Conservation (phyloP, 805 yeast species). For the Saccharomycopsis olivae region DNA sequence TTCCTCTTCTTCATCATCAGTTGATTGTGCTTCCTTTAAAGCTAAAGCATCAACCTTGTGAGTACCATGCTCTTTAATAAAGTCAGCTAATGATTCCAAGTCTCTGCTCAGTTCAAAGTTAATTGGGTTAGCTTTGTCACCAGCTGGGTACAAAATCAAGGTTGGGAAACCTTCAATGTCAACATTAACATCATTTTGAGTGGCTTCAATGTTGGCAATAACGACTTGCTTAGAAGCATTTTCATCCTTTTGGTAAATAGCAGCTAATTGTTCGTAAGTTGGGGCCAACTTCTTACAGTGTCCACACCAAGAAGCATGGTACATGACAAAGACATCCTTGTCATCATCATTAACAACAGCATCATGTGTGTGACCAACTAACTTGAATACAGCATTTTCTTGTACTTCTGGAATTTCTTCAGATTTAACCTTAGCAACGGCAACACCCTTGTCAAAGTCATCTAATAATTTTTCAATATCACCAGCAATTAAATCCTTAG, state of each 20-base stretch:
- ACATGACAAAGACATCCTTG: conserved; percentile 76
- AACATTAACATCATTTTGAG: conserved; percentile 78
- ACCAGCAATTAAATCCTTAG: conserved; percentile 35
- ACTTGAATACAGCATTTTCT: conserved; percentile 58
- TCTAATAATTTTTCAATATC: conserved; percentile 53
- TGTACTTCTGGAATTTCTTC: conserved; percentile 81
- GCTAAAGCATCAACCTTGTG: conserved; percentile 46
- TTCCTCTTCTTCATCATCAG: conserved; percentile 25
- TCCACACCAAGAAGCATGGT: conserved; percentile 97
- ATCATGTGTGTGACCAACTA: conserved; percentile 80
- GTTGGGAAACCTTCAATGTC: conserved; percentile 90
- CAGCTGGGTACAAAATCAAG: conserved; percentile 82
- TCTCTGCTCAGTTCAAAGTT: conserved; percentile 64
- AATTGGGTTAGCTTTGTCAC: conserved; percentile 55
- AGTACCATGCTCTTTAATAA: conserved; percentile 62
- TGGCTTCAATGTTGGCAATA: conserved; percentile 83
- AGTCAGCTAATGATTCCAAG: conserved; percentile 55
- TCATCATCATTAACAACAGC: conserved; percentile 43
- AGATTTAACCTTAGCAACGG: conserved; percentile 68
- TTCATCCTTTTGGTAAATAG: conserved; percentile 42
- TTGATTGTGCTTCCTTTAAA: conserved; percentile 25
- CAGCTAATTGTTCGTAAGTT: conserved; percentile 78
- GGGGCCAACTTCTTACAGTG: conserved; percentile 92
- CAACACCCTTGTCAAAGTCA: conserved; percentile 51
- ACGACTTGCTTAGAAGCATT: conserved; percentile 44